A percentile compares a stretch with the other conserved stretches of the same genome.
phyloP scores from a whole-genome alignment of 2,329 filamentous ascomycete genomes.

The Alternaria brassicae region DNA sequence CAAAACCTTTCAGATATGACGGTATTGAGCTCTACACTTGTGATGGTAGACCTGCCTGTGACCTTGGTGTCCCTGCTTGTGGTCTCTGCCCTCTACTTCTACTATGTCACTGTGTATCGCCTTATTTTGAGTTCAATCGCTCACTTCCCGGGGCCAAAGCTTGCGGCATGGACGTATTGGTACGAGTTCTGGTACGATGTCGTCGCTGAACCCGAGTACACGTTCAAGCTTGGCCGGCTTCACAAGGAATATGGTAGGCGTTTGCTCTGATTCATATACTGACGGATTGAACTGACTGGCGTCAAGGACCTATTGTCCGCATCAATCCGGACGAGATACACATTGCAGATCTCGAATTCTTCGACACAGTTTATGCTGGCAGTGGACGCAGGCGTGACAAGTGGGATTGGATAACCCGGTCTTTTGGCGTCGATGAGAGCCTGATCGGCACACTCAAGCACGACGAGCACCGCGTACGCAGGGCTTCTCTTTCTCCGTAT shows the following conservation, averaged over 20 bases:
- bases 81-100: not conserved
- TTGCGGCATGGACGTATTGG: constrained; percentile 20
- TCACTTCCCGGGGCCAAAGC: constrained; percentile 22
- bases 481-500: constrained; percentile 31
- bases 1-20: not conserved
- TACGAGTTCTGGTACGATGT: constrained; percentile 21
- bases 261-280: not conserved
- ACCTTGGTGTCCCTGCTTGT: constrained; percentile 1
- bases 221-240: constrained; percentile 4
- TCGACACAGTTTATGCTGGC: constrained; percentile 1
- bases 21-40: not conserved
- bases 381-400: not conserved
- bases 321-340: constrained; percentile 16
- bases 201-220: constrained; percentile 15
- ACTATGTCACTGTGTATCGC: constrained; percentile 10
- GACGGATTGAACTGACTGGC: not conserved
- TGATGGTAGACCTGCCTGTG: not conserved
- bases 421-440: constrained; percentile 18
- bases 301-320: constrained; percentile 3
- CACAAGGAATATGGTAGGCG: constrained; percentile 18
- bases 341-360: constrained; percentile 17
- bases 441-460: constrained; percentile 27
- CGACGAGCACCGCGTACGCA: constrained; percentile 31
- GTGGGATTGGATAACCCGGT: not conserved
- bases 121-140: constrained; percentile 17